Base-by-base conservation (phyloP, 371 early-diverging fungal species). In the Saksenaea vasiformis region DNA sequence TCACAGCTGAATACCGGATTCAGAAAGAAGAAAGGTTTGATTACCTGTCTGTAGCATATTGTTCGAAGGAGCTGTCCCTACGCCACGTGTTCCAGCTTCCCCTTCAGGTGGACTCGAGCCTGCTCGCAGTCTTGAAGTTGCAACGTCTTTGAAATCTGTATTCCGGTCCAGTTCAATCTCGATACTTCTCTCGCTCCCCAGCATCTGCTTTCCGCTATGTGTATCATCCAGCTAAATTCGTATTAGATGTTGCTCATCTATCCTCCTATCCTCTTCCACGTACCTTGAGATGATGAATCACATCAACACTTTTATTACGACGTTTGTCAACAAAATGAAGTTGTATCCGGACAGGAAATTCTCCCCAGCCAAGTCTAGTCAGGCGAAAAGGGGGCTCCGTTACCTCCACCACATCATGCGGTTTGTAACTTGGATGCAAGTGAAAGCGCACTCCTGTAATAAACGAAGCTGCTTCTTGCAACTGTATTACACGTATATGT, bases 321-420 rank as follows among this genome's bases (percentile, higher is more conserved):
- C 73, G 69, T 61, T 84, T 84, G 65, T 93, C 93, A 15, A 82
- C 82, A 75, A 97, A 96, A 65, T 83, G 87, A 10, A 97, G 56
- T 60, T 93, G 91, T 14, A 95, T 73, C 24, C 94, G 85, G 51
- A 96, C 78, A 13, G 95, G 94, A 62, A 95, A 96, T 73, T 97
- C 97, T 7, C 98, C 98, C 96, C 96, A 97, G 0, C 96, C 98
- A 61, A 86, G 84, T 1, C 95, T 84, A 10, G 90, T 90, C 47
- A 96, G 66, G 59, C 90, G 89, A 67, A 94, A 95, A 0, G 92
- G 94, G 0, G 97, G 87, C 37, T 85, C 83, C 0, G 74, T 72
- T 2, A 96, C 84, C 35, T 94, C 95, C 5, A 96, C 84, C 5
- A 95, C 84, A 70, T 96, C 90, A 61, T 92, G 84, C 0, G 98